phyloP scores from a whole-genome alignment of 352 stramenopile species.

The Phytopythium ostracodes region DNA sequence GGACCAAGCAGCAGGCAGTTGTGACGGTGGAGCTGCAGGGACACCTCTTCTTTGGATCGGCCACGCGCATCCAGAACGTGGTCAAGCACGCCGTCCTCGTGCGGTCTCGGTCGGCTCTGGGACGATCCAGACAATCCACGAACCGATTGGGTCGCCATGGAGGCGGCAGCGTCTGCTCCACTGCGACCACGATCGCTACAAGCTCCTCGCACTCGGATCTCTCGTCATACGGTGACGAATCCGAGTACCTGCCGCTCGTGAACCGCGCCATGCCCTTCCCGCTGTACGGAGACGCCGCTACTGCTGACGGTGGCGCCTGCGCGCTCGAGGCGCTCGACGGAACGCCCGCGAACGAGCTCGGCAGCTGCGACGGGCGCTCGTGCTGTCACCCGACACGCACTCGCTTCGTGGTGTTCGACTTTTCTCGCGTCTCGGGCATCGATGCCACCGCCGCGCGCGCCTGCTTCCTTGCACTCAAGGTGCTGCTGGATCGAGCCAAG shows the following conservation, averaged over 20 bases:
- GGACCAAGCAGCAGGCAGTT: slow-evolving; percentile 42
- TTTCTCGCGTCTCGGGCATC: slow-evolving; percentile 71
- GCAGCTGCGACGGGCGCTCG: slow-evolving; percentile 5
- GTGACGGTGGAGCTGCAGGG: slow-evolving; percentile 64
- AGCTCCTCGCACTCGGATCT: not conserved
- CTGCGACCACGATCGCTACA: not conserved
- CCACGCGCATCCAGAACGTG: slow-evolving; percentile 59
- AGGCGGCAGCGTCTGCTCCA: not conserved
- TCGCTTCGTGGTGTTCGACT: slow-evolving; percentile 74
- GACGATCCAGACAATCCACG: not conserved
- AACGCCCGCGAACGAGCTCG: slow-evolving; percentile 22
- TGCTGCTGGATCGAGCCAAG: slow-evolving; percentile 43
- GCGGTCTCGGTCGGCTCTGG: not conserved
- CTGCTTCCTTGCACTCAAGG: slow-evolving; percentile 66
- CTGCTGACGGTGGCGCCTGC: not conserved
- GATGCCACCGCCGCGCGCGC: slow-evolving; percentile 71
- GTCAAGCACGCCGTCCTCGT: slow-evolving; percentile 69
- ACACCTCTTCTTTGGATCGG: slow-evolving; percentile 78
- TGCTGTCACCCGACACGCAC: slow-evolving; percentile 18
- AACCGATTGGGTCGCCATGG: not conserved
- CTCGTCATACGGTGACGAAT: not conserved
- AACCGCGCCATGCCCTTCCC: not conserved
- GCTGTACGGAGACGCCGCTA: not conserved
- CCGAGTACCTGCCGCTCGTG: not conserved
- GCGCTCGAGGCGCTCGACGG: slow-evolving; percentile 45